Conservation (phyloP, 2,329 filamentous ascomycete species). For the Tolypocladium amazonense region DNA sequence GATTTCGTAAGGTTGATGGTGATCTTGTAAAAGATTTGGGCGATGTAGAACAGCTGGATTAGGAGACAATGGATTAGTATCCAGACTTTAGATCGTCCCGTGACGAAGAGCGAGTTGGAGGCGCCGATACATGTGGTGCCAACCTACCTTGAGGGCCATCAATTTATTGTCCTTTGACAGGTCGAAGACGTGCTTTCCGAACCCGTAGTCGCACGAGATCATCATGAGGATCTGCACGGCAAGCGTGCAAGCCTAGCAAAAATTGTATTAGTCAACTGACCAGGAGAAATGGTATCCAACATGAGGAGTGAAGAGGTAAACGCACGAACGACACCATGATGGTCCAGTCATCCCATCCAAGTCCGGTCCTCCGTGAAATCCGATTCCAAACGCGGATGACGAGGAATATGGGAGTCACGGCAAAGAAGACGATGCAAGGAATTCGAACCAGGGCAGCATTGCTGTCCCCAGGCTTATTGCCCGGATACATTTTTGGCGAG, state of each 20-base stretch:
- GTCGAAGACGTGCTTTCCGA: constrained; percentile 28
- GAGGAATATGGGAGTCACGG: constrained; percentile 29
- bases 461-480: constrained; percentile 20
- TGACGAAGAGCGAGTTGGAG: background rate
- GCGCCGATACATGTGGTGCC: background rate
- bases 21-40: constrained; percentile 43
- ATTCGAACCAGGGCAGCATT: constrained; percentile 26
- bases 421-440: constrained; percentile 31
- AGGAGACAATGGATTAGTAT: background rate
- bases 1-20: constrained; percentile 42
- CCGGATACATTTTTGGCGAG: background rate
- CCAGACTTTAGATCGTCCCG: background rate
- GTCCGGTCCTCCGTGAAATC: constrained; percentile 20
- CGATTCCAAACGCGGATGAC: constrained; percentile 28
- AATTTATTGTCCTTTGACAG: constrained; percentile 21
- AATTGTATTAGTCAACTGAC: background rate
- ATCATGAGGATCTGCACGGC: constrained; percentile 28
- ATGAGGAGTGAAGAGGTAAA: background rate
- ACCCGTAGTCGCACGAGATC: constrained; percentile 28
- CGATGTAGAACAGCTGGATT: constrained; percentile 35
- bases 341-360: constrained; percentile 31
- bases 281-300: too few relatives aligned
- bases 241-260: constrained; percentile 21
- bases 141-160: constrained; percentile 24
- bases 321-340: constrained; percentile 30